phyloP scores from a whole-genome alignment of 2,329 filamentous ascomycete species.

The Reticulascus tulasneorum region DNA sequence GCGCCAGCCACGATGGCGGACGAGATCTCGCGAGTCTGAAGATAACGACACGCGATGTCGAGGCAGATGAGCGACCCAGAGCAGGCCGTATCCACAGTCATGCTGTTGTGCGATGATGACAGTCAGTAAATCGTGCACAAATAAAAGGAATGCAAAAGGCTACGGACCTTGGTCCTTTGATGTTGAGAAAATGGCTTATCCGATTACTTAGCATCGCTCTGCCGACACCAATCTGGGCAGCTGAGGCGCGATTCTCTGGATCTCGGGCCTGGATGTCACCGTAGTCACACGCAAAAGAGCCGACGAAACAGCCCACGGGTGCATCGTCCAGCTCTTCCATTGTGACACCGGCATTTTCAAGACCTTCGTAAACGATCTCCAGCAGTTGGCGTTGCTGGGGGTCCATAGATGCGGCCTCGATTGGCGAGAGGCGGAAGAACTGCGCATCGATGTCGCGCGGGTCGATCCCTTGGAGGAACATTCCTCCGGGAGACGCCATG shows the following conservation, averaged over 20 bases:
- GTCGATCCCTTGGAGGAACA: slow-evolving; percentile 24
- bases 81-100: slow-evolving; percentile 57
- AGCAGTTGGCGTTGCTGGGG: slow-evolving; percentile 19
- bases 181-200: slow-evolving; percentile 30
- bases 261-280: slow-evolving; percentile 1
- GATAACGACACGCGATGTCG: slow-evolving; percentile 29
- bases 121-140: too few species aligned
- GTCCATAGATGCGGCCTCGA: slow-evolving; percentile 20
- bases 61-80: slow-evolving; percentile 22
- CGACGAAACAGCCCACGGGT: neutral
- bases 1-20: slow-evolving; percentile 24
- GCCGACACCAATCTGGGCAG: slow-evolving; percentile 2
- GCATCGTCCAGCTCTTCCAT: slow-evolving; percentile 2
- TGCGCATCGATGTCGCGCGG: slow-evolving; percentile 16
- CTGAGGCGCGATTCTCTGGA: neutral
- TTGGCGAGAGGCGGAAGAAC: slow-evolving; percentile 19
- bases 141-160: neutral
- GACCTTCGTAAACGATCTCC: slow-evolving; percentile 16
- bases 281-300: neutral
- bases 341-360: slow-evolving; percentile 16
- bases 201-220: slow-evolving; percentile 25
- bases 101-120: too few species aligned
- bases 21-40: slow-evolving; percentile 19
- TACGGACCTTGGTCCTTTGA: neutral
- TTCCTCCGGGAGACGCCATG: slow-evolving; percentile 28